These are phyloP conservation scores for Pinus tabuliformis DNA, from an alignment of 75 land plant species.

Conservation along the genomic window DNA sequence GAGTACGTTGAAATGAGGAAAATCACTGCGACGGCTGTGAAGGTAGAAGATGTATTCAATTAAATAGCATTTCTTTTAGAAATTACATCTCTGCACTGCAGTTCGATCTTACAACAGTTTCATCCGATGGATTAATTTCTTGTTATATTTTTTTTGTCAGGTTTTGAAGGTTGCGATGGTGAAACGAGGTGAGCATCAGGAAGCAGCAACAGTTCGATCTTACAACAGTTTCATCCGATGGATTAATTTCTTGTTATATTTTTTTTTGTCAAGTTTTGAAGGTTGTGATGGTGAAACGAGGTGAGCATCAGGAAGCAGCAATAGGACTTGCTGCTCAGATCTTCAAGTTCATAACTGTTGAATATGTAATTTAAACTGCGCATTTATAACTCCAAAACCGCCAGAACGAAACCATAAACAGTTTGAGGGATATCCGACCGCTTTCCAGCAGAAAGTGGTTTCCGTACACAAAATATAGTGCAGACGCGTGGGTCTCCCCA, in stretches of 20 bases:
- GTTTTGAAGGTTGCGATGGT: constrained; percentile 37
- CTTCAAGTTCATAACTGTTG: constrained; percentile 39
- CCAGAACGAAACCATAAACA: too few species aligned
- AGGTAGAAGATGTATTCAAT: background rate
- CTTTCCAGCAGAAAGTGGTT: too few species aligned
- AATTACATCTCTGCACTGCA: background rate
- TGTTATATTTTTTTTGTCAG: constrained; percentile 16
- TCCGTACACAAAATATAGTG: too few species aligned
- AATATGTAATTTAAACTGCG: too few species aligned
- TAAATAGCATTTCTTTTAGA: background rate
- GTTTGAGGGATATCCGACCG: too few species aligned
- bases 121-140: background rate
- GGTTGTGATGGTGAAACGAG: constrained; percentile 37
- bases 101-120: background rate
- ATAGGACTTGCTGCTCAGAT: constrained; percentile 48
- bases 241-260: background rate
- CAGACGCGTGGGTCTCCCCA: too few species aligned
- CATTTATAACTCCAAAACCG: too few species aligned
- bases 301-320: constrained; percentile 46
- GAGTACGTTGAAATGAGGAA: constrained; percentile 30
- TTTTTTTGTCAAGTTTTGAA: constrained; percentile 37
- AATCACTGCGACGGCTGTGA: constrained; percentile 27
- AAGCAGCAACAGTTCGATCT: constrained; percentile 57
- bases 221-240: too few species aligned
- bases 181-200: constrained; percentile 39